Evolutionary conservation across 257 asterid species (phyloP).

Genomic region (Solanum chiquidenum): DNA sequence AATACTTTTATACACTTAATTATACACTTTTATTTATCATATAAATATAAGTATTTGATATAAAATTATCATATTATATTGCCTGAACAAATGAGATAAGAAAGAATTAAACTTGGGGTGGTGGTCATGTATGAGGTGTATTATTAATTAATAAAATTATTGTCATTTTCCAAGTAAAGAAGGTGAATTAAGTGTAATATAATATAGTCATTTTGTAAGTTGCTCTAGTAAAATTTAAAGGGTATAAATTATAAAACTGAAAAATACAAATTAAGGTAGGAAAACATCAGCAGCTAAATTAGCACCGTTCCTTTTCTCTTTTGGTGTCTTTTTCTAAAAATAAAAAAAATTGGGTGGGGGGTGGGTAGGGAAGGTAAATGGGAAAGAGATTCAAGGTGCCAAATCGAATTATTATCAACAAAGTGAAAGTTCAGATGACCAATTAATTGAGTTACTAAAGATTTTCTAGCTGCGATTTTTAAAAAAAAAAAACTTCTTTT

Average conservation of each 20-base stretch:
- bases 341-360: not conserved
- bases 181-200: conserved; percentile 10
- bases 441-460: too few relatives aligned
- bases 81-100: not conserved
- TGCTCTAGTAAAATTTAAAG: not conserved
- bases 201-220: too few relatives aligned
- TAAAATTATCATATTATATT: not conserved
- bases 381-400: not conserved
- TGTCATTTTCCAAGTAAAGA: conserved; percentile 7
- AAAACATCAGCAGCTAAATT: conserved; percentile 35
- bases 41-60: not conserved
- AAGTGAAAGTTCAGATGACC: too few relatives aligned
- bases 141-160: not conserved
- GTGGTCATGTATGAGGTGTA: not conserved
- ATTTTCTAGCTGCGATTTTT: too few relatives aligned
- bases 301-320: conserved; percentile 24
- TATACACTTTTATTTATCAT: not conserved
- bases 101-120: not conserved
- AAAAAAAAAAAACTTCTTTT: too few relatives aligned
- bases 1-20: not conserved
- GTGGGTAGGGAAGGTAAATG: not conserved
- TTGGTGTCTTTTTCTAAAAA: not conserved
- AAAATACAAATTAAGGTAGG: conserved; percentile 21
- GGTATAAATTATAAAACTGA: not conserved
- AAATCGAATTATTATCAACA: too few relatives aligned